These are phyloP conservation scores for Fusarium sublunatum DNA, from an alignment of 2,329 filamentous ascomycete species.

Conservation along the genomic window DNA sequence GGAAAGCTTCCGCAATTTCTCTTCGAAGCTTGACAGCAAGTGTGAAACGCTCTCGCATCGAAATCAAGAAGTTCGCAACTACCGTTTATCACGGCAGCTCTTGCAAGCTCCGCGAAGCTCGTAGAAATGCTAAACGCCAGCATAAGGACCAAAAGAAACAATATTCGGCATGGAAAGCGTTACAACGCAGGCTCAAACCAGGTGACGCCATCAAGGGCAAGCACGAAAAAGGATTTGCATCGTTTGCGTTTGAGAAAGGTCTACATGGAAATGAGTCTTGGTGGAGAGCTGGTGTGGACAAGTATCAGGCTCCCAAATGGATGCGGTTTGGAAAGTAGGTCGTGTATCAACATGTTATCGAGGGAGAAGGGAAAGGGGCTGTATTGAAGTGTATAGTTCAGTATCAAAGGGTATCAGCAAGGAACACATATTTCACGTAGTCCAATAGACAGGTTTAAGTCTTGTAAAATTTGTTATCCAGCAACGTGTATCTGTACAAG, in stretches of 20 bases:
- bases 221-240: conserved; percentile 38
- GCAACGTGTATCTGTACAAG: background rate
- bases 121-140: conserved; percentile 45
- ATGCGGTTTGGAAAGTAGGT: conserved; percentile 44
- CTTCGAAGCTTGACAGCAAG: conserved; percentile 30
- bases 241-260: conserved; percentile 44
- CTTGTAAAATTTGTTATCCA: background rate
- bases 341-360: background rate
- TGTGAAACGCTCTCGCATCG: conserved; percentile 39
- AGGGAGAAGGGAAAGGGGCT: background rate
- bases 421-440: conserved; percentile 19
- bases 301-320: conserved; percentile 50
- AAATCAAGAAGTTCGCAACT: conserved; percentile 46
- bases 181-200: conserved; percentile 42
- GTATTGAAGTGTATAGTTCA: conserved; percentile 2
- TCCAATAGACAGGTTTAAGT: conserved; percentile 17
- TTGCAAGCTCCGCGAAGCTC: conserved; percentile 43
- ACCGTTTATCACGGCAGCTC: conserved; percentile 44
- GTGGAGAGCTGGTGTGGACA: conserved; percentile 52
- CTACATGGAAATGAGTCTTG: conserved; percentile 47
- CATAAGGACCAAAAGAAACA: conserved; percentile 42
- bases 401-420: conserved; percentile 27
- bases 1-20: conserved; percentile 33
- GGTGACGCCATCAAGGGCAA: conserved; percentile 43
- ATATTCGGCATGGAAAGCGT: conserved; percentile 47